Base-by-base conservation (phyloP, 2,329 filamentous ascomycete species). In the Dactylellina haptotyla region DNA sequence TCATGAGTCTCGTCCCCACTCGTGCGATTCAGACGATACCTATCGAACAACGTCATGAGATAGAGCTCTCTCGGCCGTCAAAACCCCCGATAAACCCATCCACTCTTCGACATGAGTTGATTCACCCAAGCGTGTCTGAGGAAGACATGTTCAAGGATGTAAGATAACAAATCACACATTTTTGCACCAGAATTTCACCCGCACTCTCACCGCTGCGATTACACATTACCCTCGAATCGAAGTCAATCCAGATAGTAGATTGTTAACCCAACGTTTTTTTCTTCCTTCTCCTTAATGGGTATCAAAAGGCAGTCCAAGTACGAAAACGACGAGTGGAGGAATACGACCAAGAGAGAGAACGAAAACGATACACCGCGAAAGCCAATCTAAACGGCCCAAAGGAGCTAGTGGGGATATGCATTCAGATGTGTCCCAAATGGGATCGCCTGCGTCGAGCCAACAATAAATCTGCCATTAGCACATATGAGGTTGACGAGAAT, bases 141-240 rank as follows among this genome's bases (percentile, higher is more conserved):
- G 69, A 73, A 48, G 69, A 73, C 18, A 66, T 73, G 69, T 73
- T 73, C 48, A 73, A 66, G 61, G 69, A 73, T 66, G 69, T 73
- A 73, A 73, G 69, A 73, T 73, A 73, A 65, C n/a, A 66, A 58
- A 25, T 43, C 69, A 62, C 48, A 66, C 61, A 10, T 23, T 46
- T 64, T 56, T 41, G 20, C 30, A 54, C 28, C 43, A 51, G 28
- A 18, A 30, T 46, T 54, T 37, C 16, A 56, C 28, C 28, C 26
- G 20, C 28, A 51, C 37, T 43, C 23, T 41, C 58, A 46, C 50
- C 51, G 20, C n/a, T 39, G 53, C 58, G 53, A 58, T 58, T 41
- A 39, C 50, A 23, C 16, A 46, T n/a, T n/a, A n/a, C 30, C 41
- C 16, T 39, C 59, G 45, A 65, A 30, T 56, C 54, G 61, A 51